These are phyloP conservation scores for Solanum phureja DNA, from an alignment of 257 asterid species.

Conservation along the genomic window DNA sequence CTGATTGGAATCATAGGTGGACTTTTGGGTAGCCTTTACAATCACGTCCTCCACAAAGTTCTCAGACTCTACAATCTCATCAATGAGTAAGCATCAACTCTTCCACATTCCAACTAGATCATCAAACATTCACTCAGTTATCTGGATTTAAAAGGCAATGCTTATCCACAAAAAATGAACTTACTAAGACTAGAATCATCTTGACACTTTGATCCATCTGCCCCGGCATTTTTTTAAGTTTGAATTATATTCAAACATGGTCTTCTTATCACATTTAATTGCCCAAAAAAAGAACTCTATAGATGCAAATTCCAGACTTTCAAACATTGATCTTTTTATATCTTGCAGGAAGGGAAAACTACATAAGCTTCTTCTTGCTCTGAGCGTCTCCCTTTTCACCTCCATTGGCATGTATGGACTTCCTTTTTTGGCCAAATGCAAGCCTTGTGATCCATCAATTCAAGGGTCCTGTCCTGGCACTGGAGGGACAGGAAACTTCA, in stretches of 20 bases:
- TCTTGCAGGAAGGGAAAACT: slow-evolving; percentile 80
- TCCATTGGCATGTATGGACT: slow-evolving; percentile 76
- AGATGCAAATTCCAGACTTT: slow-evolving; percentile 18
- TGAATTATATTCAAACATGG: neutral
- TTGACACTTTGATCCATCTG: neutral
- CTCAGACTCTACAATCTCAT: slow-evolving; percentile 75
- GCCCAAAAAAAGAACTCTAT: slow-evolving; percentile 16
- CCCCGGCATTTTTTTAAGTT: neutral
- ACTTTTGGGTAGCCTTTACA: slow-evolving; percentile 78
- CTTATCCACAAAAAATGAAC: neutral
- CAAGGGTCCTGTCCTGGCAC: slow-evolving; percentile 63
- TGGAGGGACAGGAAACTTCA: slow-evolving; percentile 73
- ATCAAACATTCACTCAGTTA: neutral
- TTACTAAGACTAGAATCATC: neutral
- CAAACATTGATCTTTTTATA: neutral
- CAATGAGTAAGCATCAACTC: slow-evolving; percentile 42
- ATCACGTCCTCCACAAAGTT: slow-evolving; percentile 63
- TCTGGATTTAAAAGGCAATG: neutral
- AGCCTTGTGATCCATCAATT: slow-evolving; percentile 55
- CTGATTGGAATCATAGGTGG: slow-evolving; percentile 86
- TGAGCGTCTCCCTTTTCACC: slow-evolving; percentile 79
- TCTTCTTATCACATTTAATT: neutral
- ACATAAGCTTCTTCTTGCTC: slow-evolving; percentile 57
- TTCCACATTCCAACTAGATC: neutral
- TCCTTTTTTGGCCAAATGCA: slow-evolving; percentile 75